Conservation (phyloP, 2,329 filamentous ascomycete species). For the Berkeleyomyces basicola region DNA sequence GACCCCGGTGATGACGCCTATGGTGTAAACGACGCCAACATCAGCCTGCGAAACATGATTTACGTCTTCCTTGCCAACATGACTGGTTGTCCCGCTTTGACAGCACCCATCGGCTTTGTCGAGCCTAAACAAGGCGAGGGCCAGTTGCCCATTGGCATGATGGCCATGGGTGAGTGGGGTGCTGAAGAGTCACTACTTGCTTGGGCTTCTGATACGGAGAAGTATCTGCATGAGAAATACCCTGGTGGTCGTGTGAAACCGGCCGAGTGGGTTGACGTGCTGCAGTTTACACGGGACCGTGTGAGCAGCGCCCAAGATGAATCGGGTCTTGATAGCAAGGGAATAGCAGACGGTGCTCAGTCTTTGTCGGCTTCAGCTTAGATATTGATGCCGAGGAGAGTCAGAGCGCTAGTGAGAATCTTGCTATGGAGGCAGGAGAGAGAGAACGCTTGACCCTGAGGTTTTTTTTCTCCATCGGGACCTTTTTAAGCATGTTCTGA, state of each 20-base stretch:
- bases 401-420: background rate
- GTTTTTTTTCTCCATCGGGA: background rate
- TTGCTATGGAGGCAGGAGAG: background rate
- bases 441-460: background rate
- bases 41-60: conserved; percentile 61
- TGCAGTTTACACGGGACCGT: conserved; percentile 22
- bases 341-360: background rate
- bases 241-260: conserved; percentile 34
- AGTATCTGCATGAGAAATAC: conserved; percentile 33
- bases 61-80: conserved; percentile 79
- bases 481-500: too few relatives aligned
- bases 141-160: conserved; percentile 41
- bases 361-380: conserved; percentile 1
- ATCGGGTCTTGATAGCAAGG: background rate
- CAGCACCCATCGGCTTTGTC: conserved; percentile 58
- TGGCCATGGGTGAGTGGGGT: conserved; percentile 52
- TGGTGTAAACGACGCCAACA: conserved; percentile 59
- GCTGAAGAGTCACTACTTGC: conserved; percentile 43
- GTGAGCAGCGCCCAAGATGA: background rate
- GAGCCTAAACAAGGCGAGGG: conserved; percentile 39
- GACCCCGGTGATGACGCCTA: conserved; percentile 41
- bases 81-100: conserved; percentile 59
- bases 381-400: conserved; percentile 2
- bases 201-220: conserved; percentile 43
- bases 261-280: conserved; percentile 41